Evolutionary conservation across 2,329 filamentous ascomycete genomes (phyloP).

Genomic region (Phyllosticta citribraziliensis): DNA sequence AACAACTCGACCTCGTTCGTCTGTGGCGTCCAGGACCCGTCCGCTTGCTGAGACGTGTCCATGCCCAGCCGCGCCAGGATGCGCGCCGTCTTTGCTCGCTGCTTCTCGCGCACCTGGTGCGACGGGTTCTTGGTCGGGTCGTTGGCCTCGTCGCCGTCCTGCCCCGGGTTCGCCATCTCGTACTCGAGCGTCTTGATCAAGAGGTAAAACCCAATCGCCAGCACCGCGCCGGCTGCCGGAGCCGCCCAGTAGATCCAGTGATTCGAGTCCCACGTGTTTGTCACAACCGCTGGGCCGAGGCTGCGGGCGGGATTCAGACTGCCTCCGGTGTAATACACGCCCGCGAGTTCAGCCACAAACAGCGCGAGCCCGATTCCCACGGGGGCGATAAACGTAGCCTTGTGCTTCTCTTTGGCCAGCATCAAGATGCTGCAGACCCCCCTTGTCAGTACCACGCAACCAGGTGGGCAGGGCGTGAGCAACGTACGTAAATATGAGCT

Average conservation of each 20-base stretch:
- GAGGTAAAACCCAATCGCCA: constrained; percentile 30
- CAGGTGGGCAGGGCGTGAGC: constrained; percentile 17
- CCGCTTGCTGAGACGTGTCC: neutral
- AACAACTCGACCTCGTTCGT: neutral
- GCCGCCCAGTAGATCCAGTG: constrained; percentile 43
- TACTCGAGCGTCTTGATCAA: constrained; percentile 33
- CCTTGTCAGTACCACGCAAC: constrained; percentile 19
- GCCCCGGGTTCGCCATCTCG: constrained; percentile 32
- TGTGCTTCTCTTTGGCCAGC: constrained; percentile 23
- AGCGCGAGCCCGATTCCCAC: constrained; percentile 17
- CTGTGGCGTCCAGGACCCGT: neutral
- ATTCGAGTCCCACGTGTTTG: constrained; percentile 30
- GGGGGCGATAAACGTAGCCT: constrained; percentile 19
- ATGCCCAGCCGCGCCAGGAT: constrained; percentile 5
- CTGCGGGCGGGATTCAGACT: constrained; percentile 38
- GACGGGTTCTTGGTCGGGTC: constrained; percentile 11
- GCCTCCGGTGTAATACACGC: constrained; percentile 35
- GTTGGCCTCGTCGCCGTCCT: constrained; percentile 26
- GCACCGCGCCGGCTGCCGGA: constrained; percentile 28
- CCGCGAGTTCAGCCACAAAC: constrained; percentile 15
- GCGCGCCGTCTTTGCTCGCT: constrained; percentile 8
- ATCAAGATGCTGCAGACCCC: constrained; percentile 18
- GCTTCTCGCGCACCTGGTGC: constrained; percentile 10
- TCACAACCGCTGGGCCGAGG: constrained; percentile 35
- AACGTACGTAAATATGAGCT: constrained; percentile 28